Conservation (phyloP, 768 basidiomycete genomes). For the Tricholoma hemisulphureum region DNA sequence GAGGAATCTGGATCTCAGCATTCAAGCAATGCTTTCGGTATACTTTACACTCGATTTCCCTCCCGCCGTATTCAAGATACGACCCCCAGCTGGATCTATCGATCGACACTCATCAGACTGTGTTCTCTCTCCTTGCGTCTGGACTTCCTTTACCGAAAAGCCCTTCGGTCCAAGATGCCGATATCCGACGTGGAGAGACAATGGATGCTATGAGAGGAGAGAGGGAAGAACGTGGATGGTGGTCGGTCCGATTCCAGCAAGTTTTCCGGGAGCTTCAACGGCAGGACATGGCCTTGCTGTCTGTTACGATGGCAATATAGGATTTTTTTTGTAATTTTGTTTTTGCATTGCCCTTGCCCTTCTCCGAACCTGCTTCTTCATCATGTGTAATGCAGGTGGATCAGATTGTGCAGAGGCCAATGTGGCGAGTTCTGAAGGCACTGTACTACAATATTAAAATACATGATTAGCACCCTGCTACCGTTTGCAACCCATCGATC, state of each 20-base stretch:
- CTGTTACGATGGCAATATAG: neutral
- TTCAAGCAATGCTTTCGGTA: constrained; percentile 52
- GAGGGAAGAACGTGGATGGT: constrained; percentile 72
- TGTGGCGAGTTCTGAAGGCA: neutral
- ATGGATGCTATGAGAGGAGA: constrained; percentile 38
- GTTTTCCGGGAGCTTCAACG: constrained; percentile 48
- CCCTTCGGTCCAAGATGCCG: constrained; percentile 59
- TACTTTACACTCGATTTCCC: constrained; percentile 40
- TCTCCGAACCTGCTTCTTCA: neutral
- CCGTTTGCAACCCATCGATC: neutral
- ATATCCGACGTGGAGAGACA: constrained; percentile 11
- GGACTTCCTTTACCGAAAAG: constrained; percentile 68
- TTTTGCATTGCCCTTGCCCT: no score
- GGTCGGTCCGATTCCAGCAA: constrained; percentile 62
- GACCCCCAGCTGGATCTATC: constrained; percentile 22
- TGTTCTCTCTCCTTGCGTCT: constrained; percentile 38
- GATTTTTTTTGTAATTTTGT: neutral
- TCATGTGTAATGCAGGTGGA: neutral
- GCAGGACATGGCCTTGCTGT: constrained; percentile 19
- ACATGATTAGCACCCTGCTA: no score
- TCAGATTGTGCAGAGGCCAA: neutral
- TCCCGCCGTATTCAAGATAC: constrained; percentile 21
- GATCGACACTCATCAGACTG: constrained; percentile 32
- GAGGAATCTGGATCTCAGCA: constrained; percentile 46
- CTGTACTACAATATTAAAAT: no score